These are phyloP conservation scores for Saturnispora besseyi DNA, from an alignment of 805 yeast species.

Conservation along the genomic window DNA sequence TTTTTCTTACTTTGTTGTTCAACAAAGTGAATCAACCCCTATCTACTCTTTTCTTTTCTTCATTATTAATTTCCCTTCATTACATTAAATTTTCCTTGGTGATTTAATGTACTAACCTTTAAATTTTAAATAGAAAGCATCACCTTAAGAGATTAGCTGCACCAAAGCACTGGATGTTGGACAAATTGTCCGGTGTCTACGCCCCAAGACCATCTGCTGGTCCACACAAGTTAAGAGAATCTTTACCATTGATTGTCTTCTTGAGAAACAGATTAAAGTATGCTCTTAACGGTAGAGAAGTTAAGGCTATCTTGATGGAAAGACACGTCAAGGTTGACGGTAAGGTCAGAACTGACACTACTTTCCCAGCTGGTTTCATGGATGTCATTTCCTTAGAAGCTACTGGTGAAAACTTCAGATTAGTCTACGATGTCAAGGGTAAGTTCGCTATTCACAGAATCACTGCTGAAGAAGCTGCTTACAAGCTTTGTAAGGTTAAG, in stretches of 20 bases:
- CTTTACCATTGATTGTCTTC: conserved; percentile 93
- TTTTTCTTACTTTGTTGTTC: not conserved
- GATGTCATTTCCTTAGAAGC: conserved; percentile 96
- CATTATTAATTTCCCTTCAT: not conserved
- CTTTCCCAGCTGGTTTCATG: conserved; percentile 99
- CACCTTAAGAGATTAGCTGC: conserved; percentile 99
- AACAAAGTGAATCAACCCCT: not conserved
- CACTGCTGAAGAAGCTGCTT: conserved; percentile 96
- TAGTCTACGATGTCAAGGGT: conserved; percentile 97
- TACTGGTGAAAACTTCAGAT: conserved; percentile 99
- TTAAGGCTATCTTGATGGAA: conserved; percentile 96
- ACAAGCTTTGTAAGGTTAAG: conserved; percentile 98
- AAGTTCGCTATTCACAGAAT: conserved; percentile 99
- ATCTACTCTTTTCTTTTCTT: not conserved
- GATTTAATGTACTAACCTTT: conserved; percentile 4
- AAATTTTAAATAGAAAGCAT: conserved; percentile 62
- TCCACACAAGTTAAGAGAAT: conserved; percentile 99
- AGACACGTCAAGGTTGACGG: conserved; percentile 98
- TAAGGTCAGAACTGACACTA: conserved; percentile 97
- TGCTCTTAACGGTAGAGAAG: conserved; percentile 98
- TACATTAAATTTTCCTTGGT: not conserved
- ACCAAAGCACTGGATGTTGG: conserved; percentile 99
- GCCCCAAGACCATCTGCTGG: conserved; percentile 99
- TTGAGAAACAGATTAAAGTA: conserved; percentile 98
- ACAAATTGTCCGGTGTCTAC: conserved; percentile 98